Percentiles rank a stretch among this genome's conserved stretches.
Conservation (phyloP, 2,329 filamentous ascomycete species). For the Fusarium secorum region DNA sequence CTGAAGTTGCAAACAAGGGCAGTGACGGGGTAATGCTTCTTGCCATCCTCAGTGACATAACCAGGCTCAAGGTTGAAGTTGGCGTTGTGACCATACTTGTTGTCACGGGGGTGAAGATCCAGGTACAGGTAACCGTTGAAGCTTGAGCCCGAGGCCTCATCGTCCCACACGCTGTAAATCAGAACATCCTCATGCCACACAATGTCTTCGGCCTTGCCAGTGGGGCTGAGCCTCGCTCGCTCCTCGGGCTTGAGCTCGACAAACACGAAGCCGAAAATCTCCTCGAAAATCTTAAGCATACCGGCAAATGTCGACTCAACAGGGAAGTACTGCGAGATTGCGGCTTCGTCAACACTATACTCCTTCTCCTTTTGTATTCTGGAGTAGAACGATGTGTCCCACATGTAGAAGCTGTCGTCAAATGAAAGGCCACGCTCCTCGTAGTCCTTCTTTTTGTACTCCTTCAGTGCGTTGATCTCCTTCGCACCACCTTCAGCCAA, state of each 20-base stretch:
- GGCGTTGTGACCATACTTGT: constrained; percentile 86
- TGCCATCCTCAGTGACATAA: constrained; percentile 71
- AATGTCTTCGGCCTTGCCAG: constrained; percentile 74
- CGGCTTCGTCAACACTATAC: constrained; percentile 79
- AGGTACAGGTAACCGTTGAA: constrained; percentile 87
- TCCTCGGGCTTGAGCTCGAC: constrained; percentile 75
- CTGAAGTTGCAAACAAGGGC: constrained; percentile 87
- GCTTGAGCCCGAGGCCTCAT: constrained; percentile 71
- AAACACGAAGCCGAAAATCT: constrained; percentile 81
- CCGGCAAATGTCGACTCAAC: constrained; percentile 74
- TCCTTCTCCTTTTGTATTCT: constrained; percentile 82
- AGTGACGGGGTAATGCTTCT: constrained; percentile 77
- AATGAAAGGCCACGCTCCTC: constrained; percentile 64
- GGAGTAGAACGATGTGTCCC: constrained; percentile 84
- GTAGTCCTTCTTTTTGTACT: constrained; percentile 76
- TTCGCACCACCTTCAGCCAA: constrained; percentile 73
- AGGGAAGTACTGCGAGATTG: constrained; percentile 86
- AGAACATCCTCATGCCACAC: constrained; percentile 86
- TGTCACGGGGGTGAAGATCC: constrained; percentile 79
- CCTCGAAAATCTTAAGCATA: constrained; percentile 85
- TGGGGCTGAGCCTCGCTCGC: constrained; percentile 69
- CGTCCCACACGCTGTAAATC: constrained; percentile 83
- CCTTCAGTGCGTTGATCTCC: constrained; percentile 74
- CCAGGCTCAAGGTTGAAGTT: constrained; percentile 85
- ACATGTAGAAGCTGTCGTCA: constrained; percentile 79